Base-by-base conservation (phyloP, 2,329 filamentous ascomycete genomes). In the Sporothrix luriei region DNA sequence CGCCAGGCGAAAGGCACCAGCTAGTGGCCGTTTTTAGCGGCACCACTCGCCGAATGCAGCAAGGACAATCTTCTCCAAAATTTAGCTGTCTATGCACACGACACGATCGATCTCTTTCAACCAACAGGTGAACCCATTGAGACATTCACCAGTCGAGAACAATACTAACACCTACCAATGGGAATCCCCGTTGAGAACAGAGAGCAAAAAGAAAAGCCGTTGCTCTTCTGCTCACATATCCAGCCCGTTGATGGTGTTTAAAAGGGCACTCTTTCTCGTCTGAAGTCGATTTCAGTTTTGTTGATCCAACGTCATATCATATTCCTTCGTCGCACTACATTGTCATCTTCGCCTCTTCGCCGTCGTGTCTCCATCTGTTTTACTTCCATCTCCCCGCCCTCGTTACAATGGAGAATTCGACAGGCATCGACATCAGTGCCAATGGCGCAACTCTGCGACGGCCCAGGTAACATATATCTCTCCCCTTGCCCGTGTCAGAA, bases 81-180 rank as follows among this genome's bases (percentile, higher is more conserved):
- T 43, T 26, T 48, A n/a, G 19, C 2, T 26, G 21, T 11, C 2
- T 19, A n/a, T 19, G 43, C 59, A 24, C 43, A 62, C 24, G 16
- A 49, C 61, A 24, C 61, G 43, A 49, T 48, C 43, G 46, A 49
- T 65, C 61, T 65, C 61, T 21, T 38, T 46, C 55, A 61, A 40
- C 38, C 57, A 62, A 57, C 54, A 40, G 2, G 29, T 59, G 19
- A 19, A 59, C 11, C 51, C 51, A 54, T 54, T 54, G n/a, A 29
- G 6, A n/a, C 51, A 38, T 33, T 57, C 14, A 38, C 16, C 3
- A 43, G 16, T 13, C 4, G n/a, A 26, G 62, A 65, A 65, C 62
- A 65, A 65, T 65, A 65, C 26, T 46, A 65, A 51, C 46, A 51
- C 38, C 38, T 24, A 65, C 9, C 62, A 65, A 65, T 46, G 62